Conservation (phyloP, 2,329 filamentous ascomycete genomes). For the Gyromitra esculenta region DNA sequence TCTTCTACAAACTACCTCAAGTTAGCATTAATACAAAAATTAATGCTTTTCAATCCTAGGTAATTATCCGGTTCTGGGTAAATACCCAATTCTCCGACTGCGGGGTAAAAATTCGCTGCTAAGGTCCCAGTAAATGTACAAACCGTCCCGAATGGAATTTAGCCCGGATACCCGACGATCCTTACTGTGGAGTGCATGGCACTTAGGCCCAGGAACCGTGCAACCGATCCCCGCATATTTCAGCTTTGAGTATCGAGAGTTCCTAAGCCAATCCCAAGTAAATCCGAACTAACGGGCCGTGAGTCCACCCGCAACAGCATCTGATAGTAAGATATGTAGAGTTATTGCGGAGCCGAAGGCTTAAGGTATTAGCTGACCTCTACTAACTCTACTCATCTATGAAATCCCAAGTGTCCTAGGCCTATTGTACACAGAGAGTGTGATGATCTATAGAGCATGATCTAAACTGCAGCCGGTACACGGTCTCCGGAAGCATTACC, state of each 20-base stretch:
- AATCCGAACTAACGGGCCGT: conserved; percentile 22
- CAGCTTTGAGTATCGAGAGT: conserved; percentile 8
- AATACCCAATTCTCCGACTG: conserved; percentile 1
- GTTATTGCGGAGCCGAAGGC: not conserved
- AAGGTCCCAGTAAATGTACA: not conserved
- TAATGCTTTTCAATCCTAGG: not conserved
- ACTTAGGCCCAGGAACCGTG: conserved; percentile 32
- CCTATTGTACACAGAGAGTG: not conserved
- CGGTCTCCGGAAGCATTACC: not conserved
- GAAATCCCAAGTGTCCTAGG: not conserved
- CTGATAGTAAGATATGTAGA: conserved; percentile 16
- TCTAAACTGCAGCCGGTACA: conserved; percentile 16
- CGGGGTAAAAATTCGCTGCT: not conserved
- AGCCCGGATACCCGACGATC: conserved; percentile 32
- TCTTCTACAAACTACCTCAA: not conserved
- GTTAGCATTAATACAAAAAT: not conserved
- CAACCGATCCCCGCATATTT: conserved; percentile 31
- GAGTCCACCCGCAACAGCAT: conserved; percentile 12
- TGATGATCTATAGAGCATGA: not conserved
- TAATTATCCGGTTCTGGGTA: not conserved
- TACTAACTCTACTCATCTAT: not conserved
- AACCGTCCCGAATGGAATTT: conserved; percentile 9
- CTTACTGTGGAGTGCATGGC: conserved; percentile 7
- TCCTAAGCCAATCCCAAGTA: not conserved
- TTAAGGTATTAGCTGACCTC: not conserved